Evolutionary conservation across 2,329 filamentous ascomycete genomes (phyloP).

Genomic region (Pestalotiopsis sp.): DNA sequence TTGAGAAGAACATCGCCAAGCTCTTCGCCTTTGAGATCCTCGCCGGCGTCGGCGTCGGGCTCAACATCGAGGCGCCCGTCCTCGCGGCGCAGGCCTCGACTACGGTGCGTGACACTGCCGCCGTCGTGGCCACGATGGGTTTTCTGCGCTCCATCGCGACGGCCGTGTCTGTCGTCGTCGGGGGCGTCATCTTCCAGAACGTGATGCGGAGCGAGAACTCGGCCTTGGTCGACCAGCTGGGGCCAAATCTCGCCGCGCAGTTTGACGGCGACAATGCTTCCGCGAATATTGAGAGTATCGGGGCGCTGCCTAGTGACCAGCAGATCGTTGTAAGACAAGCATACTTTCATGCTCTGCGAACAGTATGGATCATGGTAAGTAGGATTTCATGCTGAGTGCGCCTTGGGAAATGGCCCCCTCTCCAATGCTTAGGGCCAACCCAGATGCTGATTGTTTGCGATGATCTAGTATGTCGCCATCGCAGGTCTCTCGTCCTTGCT

Average conservation of each 20-base stretch:
- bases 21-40: slow-evolving; percentile 60
- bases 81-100: slow-evolving; percentile 67
- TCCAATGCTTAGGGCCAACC: too few species aligned
- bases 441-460: background rate
- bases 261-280: slow-evolving; percentile 20
- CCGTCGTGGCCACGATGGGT: slow-evolving; percentile 62
- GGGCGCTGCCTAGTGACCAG: slow-evolving; percentile 13
- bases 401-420: background rate
- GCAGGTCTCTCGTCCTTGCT: slow-evolving; percentile 15
- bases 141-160: slow-evolving; percentile 62
- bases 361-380: slow-evolving; percentile 25
- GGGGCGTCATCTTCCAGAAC: slow-evolving; percentile 50
- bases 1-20: slow-evolving; percentile 47
- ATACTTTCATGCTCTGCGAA: slow-evolving; percentile 18
- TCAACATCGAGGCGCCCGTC: slow-evolving; percentile 64
- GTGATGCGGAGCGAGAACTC: slow-evolving; percentile 17
- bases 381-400: background rate
- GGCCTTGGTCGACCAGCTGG: slow-evolving; percentile 16
- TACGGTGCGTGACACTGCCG: slow-evolving; percentile 59
- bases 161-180: slow-evolving; percentile 59
- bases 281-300: slow-evolving; percentile 19
- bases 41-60: slow-evolving; percentile 61
- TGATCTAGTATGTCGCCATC: slow-evolving; percentile 17
- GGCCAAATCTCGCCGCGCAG: slow-evolving; percentile 13
- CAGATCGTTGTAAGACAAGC: slow-evolving; percentile 17